Conservation (phyloP, 2,329 filamentous ascomycete genomes). For the Aspergillus tanneri region DNA sequence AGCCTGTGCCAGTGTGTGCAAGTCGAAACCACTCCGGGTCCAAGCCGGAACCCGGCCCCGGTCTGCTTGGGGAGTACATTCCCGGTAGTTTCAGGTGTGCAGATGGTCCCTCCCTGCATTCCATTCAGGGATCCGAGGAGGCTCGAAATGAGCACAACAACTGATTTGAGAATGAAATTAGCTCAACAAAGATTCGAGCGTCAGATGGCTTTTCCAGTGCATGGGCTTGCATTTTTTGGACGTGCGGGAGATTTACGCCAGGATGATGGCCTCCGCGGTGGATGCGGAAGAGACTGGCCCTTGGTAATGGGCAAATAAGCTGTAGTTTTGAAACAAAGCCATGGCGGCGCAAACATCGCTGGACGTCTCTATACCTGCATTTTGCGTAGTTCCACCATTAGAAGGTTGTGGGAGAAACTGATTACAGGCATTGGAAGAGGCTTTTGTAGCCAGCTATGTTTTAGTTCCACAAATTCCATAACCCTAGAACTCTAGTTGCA, state of each 20-base stretch:
- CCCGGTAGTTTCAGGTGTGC: constrained; percentile 11
- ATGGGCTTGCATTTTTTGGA: background rate
- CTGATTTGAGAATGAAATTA: constrained; percentile 14
- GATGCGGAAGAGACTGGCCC: constrained; percentile 6
- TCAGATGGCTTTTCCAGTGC: constrained; percentile 16
- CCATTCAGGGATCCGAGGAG: constrained; percentile 13
- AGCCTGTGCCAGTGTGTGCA: constrained; percentile 7
- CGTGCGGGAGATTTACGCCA: constrained; percentile 5
- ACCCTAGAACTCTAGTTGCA: background rate
- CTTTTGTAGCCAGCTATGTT: background rate
- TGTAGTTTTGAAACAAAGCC: constrained; percentile 2
- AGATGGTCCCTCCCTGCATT: constrained; percentile 12
- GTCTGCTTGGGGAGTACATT: constrained; percentile 5
- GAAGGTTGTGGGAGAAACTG: constrained; percentile 3
- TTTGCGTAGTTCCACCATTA: constrained; percentile 3
- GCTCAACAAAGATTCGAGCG: constrained; percentile 14
- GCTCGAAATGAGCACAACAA: constrained; percentile 16
- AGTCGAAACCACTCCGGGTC: constrained; percentile 13
- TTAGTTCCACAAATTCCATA: background rate
- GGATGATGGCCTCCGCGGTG: constrained; percentile 9
- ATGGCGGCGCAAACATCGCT: constrained; percentile 13
- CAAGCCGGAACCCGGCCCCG: constrained; percentile 3
- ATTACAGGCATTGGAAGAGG: constrained; percentile 2
- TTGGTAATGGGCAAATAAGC: constrained; percentile 11
- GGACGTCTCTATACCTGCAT: constrained; percentile 15